Evolutionary conservation across 495 filamentous ascomycete genomes (phyloP).

Genomic region (Talaromyces nanjingensis): DNA sequence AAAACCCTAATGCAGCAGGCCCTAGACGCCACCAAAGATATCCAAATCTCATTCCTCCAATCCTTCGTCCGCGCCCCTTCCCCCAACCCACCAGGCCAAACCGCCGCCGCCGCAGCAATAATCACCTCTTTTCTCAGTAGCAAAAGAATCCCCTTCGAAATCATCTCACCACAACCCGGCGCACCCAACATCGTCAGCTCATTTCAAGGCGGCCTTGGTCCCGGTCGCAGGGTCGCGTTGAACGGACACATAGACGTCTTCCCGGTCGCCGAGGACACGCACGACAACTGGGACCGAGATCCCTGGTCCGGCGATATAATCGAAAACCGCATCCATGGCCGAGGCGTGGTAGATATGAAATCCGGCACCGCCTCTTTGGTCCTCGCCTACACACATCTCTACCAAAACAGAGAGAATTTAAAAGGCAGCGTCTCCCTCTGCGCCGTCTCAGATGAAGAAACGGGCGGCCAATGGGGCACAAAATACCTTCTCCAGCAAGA

Average conservation of each 20-base stretch:
- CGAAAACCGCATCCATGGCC: slow-evolving; percentile 1
- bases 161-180: not conserved
- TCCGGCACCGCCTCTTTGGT: not conserved
- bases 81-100: not conserved
- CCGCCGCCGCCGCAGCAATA: not conserved
- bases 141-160: not conserved
- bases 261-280: not conserved
- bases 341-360: slow-evolving; percentile 1
- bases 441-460: slow-evolving; percentile 7
- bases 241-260: slow-evolving; percentile 2
- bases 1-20: not conserved
- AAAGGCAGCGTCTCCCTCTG: not conserved
- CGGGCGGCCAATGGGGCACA: not conserved
- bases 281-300: not conserved
- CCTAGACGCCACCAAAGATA: not conserved
- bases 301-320: slow-evolving; percentile 2
- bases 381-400: not conserved
- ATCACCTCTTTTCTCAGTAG: not conserved
- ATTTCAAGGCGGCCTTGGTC: not conserved
- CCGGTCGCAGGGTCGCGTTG: not conserved
- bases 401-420: not conserved
- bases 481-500: not conserved
- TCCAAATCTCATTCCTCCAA: not conserved
- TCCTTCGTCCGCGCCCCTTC: not conserved
- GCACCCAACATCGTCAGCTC: not conserved